phyloP scores from a whole-genome alignment of 2,329 filamentous ascomycete species.

The Chaetomiaceae sp. region DNA sequence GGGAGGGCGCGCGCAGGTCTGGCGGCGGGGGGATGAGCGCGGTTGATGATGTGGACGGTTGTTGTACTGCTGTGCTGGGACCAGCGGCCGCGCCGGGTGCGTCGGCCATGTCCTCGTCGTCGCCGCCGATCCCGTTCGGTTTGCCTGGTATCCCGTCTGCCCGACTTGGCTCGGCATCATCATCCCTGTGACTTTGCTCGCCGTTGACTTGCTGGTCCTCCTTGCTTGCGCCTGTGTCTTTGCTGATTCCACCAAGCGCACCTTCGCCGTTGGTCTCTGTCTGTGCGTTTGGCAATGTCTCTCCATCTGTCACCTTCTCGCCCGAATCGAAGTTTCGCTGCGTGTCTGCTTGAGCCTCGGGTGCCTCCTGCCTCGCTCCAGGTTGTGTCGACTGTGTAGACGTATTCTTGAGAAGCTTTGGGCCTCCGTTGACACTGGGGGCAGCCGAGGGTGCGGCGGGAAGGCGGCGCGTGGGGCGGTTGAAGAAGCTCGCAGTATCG shows the following conservation, averaged over 20 bases:
- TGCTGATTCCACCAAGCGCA: not conserved
- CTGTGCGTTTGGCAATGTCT: constrained; percentile 11
- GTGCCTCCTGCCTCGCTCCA: not conserved
- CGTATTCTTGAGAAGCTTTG: not conserved
- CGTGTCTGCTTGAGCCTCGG: not conserved
- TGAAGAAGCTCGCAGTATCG: constrained; percentile 36
- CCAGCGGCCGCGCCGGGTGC: not conserved
- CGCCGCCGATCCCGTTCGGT: not conserved
- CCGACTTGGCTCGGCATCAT: not conserved
- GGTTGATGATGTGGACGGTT: not conserved
- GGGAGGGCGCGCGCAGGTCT: not conserved
- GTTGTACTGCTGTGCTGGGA: not conserved
- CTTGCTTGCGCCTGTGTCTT: not conserved
- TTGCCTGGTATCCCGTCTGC: not conserved
- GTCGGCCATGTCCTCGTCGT: constrained; percentile 20
- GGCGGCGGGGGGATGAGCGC: not conserved
- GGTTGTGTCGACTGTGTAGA: not conserved
- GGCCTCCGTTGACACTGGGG: constrained; percentile 5
- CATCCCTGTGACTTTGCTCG: not conserved
- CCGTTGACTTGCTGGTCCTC: constrained; percentile 7
- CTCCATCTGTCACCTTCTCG: constrained; percentile 6
- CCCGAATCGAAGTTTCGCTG: not conserved
- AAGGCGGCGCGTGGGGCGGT: constrained; percentile 6
- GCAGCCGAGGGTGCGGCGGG: not conserved
- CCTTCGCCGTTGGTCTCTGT: constrained; percentile 2